These are phyloP conservation scores for Rhizopogon vinicolor DNA, from an alignment of 768 basidiomycete genomes.

Conservation along the genomic window DNA sequence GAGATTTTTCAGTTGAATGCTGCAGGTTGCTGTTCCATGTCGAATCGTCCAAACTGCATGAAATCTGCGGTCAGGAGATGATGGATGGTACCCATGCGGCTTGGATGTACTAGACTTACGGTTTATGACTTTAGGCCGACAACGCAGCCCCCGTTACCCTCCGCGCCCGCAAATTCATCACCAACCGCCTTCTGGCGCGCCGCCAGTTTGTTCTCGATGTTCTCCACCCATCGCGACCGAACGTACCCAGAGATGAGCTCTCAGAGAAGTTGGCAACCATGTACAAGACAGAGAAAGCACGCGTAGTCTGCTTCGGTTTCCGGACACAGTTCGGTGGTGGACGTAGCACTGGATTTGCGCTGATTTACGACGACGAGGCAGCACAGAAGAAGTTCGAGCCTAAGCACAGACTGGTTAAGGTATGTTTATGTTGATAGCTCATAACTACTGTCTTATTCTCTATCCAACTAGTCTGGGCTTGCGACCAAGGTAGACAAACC, in stretches of 20 bases:
- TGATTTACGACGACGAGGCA: conserved; percentile 96
- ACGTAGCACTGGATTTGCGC: conserved; percentile 91
- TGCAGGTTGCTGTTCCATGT: conserved; percentile 8
- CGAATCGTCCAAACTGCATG: conserved; percentile 2
- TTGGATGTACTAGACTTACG: conserved; percentile 18
- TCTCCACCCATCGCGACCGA: conserved; percentile 92
- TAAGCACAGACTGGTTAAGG: conserved; percentile 89
- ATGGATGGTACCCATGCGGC: conserved; percentile 21
- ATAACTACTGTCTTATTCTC: conserved; percentile 3
- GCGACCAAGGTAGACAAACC: conserved; percentile 79
- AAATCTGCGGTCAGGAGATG: conserved; percentile 7
- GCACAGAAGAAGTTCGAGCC: conserved; percentile 98
- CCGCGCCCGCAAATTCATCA: conserved; percentile 98
- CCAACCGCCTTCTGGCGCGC: conserved; percentile 94
- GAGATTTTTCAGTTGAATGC: conserved; percentile 18
- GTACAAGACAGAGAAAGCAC: conserved; percentile 90
- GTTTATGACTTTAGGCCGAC: conserved; percentile 53
- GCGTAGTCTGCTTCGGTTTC: conserved; percentile 93
- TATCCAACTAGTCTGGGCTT: conserved; percentile 53
- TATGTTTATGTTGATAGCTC: conserved; percentile 39
- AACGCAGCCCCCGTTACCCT: conserved; percentile 85
- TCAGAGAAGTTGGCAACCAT: conserved; percentile 86
- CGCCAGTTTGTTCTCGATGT: conserved; percentile 95
- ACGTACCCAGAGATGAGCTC: conserved; percentile 89
- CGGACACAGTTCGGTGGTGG: conserved; percentile 98